These are phyloP conservation scores for Penicillium sp. DNA, from an alignment of 2,329 filamentous ascomycete species.

Conservation along the genomic window DNA sequence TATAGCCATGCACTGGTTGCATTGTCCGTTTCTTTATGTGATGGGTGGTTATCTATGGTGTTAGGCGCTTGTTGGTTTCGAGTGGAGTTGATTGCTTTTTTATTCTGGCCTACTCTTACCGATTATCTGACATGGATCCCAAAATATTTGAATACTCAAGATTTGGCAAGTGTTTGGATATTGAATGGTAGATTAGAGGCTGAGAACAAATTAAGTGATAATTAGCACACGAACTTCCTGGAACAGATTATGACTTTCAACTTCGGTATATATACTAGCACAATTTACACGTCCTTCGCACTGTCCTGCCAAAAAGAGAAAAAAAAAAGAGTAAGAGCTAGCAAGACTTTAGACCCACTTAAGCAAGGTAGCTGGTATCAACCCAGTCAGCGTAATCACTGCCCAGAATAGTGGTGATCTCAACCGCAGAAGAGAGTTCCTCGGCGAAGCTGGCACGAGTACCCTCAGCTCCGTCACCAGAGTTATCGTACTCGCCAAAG, in stretches of 20 bases:
- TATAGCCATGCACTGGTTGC: not conserved
- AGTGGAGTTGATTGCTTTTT: not conserved
- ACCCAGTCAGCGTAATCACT: constrained; percentile 45
- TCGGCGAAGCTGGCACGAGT: constrained; percentile 53
- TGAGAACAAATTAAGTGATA: too few species aligned
- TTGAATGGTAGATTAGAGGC: too few species aligned
- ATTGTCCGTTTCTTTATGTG: not conserved
- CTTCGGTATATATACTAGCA: not conserved
- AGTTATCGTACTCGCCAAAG: constrained; percentile 62
- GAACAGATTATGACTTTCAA: not conserved
- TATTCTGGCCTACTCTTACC: not conserved
- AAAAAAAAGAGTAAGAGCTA: not conserved
- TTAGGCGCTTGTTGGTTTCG: not conserved
- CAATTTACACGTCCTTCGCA: not conserved
- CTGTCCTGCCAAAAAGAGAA: not conserved
- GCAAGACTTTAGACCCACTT: not conserved
- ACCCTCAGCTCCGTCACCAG: constrained; percentile 56
- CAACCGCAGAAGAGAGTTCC: constrained; percentile 41
- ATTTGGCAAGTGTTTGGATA: not conserved
- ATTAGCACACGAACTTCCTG: too few species aligned
- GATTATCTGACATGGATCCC: not conserved
- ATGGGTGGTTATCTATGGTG: not conserved
- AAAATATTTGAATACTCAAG: not conserved
- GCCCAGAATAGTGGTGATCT: constrained; percentile 49
- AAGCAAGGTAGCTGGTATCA: constrained; percentile 42